Evolutionary conservation across 208 protist species (phyloP), one percentile per base, ranked within the genome.

Genomic region (Trypanosoma theileri): DNA sequence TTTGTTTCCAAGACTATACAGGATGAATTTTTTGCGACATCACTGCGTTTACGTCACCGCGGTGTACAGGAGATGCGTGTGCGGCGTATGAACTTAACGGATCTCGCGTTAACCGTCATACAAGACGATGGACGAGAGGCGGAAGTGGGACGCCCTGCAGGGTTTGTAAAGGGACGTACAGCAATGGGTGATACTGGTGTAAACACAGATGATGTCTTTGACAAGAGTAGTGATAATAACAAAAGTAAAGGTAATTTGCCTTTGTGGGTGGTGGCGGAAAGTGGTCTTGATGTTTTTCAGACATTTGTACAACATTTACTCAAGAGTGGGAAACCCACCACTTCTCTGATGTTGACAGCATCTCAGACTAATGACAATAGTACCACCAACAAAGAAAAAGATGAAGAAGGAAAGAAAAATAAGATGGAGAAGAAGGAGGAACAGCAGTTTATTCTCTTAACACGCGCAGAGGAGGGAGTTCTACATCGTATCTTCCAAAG

Each of bases 401-500:
- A 7, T 4, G 63, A 21, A 13, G 14, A 19, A 40, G 26, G 35
- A 14, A 14, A 35, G 45, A 42, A 17, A 17, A 59, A 45, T 51
- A 17, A 28, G 44, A n/a, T 31, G 28, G 10, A 45, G 45, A 13
- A 2, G 28, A 35, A 10, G 59, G 59, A 56, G 31, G 55, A 67
- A 40, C 60, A 80, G 28, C 58, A 56, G 19, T 80, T 74, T 31
- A 52, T 84, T 35, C 46, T 71, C 19, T 69, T 89, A 24, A 75
- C 77, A 9, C 78, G 83, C 16, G 74, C 79, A 0, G 86, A 92
- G 55, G 86, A 92, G 59, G 80, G 76, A 54, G 80, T 84, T 21
- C 62, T 93, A 55, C 75, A 85, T 31, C 77, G 79, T 57, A 79
- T 90, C 26, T 77, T 93, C 22, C 75, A 86, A 58, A 81, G 84